Conservation (phyloP, 805 yeast species). For the Saccharomycopsis sp. region DNA sequence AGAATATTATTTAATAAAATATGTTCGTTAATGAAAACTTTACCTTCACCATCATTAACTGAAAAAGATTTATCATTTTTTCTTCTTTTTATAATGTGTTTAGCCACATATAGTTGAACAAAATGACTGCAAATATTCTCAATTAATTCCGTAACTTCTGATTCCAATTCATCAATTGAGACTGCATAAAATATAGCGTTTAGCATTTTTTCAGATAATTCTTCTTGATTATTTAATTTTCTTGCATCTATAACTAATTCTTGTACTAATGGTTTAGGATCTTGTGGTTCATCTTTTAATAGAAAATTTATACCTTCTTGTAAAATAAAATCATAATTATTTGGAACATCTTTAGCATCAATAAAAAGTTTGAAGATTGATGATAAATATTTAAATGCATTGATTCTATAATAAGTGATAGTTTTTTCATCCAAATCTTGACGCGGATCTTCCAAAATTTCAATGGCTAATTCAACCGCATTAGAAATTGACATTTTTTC, state of each 20-base stretch:
- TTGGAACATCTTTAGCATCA: conserved; percentile 32
- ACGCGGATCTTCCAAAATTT: conserved; percentile 58
- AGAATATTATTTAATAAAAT: conserved; percentile 66
- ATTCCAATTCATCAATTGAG: conserved; percentile 60
- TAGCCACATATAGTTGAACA: conserved; percentile 66
- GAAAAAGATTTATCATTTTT: conserved; percentile 62
- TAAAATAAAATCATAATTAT: conserved; percentile 32
- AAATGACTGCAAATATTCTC: conserved; percentile 68
- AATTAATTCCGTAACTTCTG: conserved; percentile 54
- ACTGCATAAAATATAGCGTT: conserved; percentile 69
- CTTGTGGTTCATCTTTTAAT: conserved; percentile 27
- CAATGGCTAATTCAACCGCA: conserved; percentile 70
- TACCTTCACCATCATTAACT: conserved; percentile 73
- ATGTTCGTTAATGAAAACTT: conserved; percentile 54
- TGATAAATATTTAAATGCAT: conserved; percentile 67
- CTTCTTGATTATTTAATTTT: conserved; percentile 50
- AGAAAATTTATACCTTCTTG: conserved; percentile 39
- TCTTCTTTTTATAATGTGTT: conserved; percentile 57
- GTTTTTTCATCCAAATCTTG: conserved; percentile 22
- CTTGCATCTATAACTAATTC: conserved; percentile 37
- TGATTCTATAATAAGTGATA: conserved; percentile 54
- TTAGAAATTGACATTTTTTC: conserved; percentile 75
- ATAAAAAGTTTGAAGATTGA: conserved; percentile 60
- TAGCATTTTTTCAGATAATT: conserved; percentile 49
- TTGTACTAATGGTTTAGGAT: conserved; percentile 27